Evolutionary conservation across 768 basidiomycete genomes (phyloP).

Genomic region (Cystofilobasidium macerans): DNA sequence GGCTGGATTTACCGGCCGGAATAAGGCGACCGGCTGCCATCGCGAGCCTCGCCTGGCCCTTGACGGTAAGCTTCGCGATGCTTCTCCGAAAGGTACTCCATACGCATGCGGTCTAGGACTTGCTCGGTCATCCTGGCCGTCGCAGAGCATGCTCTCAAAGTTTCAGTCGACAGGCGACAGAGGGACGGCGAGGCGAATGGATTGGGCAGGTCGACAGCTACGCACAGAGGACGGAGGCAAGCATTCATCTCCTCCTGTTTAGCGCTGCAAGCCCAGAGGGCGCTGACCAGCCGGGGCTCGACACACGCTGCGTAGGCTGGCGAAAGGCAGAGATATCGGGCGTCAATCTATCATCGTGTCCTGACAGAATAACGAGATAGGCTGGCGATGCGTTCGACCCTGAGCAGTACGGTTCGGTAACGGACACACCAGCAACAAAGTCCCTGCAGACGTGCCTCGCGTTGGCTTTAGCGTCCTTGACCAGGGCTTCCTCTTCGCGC

Average conservation of each 20-base stretch:
- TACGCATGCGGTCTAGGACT: slow-evolving; percentile 17
- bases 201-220: background rate
- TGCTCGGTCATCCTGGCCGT: slow-evolving; percentile 8
- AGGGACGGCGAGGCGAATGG: background rate
- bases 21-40: background rate
- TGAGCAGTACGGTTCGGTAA: no score
- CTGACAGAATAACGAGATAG: no score
- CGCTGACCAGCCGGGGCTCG: slow-evolving; percentile 64
- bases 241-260: slow-evolving; percentile 59
- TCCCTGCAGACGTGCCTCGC: slow-evolving; percentile 69
- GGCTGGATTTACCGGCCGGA: background rate
- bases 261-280: slow-evolving; percentile 70
- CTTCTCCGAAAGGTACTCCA: slow-evolving; percentile 24
- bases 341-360: no score
- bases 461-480: slow-evolving; percentile 66
- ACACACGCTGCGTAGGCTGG: slow-evolving; percentile 79
- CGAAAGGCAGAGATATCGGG: background rate
- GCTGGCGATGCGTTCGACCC: no score
- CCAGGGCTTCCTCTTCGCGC: slow-evolving; percentile 56
- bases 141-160: background rate
- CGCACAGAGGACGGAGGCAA: slow-evolving; percentile 47
- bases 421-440: slow-evolving; percentile 56
- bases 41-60: slow-evolving; percentile 3
- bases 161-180: no score
- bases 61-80: slow-evolving; percentile 7